Evolutionary conservation across 495 filamentous ascomycete species (phyloP).

Genomic region (Haplographium delicatum): DNA sequence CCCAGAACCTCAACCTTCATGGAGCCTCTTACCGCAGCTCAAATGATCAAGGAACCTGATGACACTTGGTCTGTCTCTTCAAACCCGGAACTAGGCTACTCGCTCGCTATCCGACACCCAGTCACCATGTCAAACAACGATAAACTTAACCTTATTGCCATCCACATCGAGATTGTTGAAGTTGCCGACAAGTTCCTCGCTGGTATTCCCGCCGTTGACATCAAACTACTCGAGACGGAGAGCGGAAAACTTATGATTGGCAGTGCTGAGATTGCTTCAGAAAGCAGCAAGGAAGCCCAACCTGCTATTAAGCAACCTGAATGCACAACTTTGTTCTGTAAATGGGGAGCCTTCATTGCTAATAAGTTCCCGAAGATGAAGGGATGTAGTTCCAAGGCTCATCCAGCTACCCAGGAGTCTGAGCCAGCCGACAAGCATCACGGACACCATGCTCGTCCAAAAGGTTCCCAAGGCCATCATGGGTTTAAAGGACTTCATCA

Average conservation of each 20-base stretch:
- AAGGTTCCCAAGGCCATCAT: slow-evolving; percentile 6
- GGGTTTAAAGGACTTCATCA: slow-evolving; percentile 5
- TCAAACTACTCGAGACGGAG: slow-evolving; percentile 39
- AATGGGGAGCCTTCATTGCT: slow-evolving; percentile 36
- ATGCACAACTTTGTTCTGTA: slow-evolving; percentile 42
- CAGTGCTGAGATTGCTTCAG: slow-evolving; percentile 25
- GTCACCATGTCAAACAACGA: slow-evolving; percentile 19
- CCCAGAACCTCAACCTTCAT: slow-evolving; percentile 1
- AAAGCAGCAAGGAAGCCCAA: slow-evolving; percentile 10
- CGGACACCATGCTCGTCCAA: slow-evolving; percentile 5
- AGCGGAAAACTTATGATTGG: slow-evolving; percentile 39
- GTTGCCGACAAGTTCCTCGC: slow-evolving; percentile 39
- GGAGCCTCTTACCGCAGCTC: slow-evolving; percentile 15
- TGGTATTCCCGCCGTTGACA: slow-evolving; percentile 40
- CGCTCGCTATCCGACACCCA: slow-evolving; percentile 11
- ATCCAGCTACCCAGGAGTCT: slow-evolving; percentile 1
- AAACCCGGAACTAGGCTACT: slow-evolving; percentile 17
- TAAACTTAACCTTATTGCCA: slow-evolving; percentile 33
- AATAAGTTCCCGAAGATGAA: slow-evolving; percentile 35
- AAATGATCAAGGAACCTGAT: slow-evolving; percentile 11
- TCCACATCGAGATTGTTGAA: slow-evolving; percentile 46
- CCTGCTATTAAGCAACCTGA: slow-evolving; percentile 25
- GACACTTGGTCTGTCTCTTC: slow-evolving; percentile 11
- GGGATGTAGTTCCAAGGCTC: slow-evolving; percentile 21
- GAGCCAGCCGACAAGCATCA: slow-evolving; percentile 4